phyloP scores from a whole-genome alignment of 177 flowering plant species.

The Vitis hybrid region DNA sequence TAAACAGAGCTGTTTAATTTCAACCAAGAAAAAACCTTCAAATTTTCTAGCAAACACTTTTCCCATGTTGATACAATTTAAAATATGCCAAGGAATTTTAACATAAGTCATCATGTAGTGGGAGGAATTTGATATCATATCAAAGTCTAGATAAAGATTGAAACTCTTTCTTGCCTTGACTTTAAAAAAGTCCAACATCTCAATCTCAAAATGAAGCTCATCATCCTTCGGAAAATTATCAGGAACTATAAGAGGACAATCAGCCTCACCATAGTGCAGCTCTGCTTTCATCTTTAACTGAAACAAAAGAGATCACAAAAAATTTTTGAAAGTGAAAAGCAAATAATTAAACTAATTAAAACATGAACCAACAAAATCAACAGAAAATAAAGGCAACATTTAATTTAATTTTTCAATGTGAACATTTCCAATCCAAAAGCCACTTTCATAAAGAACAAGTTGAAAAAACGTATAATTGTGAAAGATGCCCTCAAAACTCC shows the following conservation, averaged over 20 bases:
- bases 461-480: too few species aligned
- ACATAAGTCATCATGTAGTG: not conserved
- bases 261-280: conserved; percentile 88
- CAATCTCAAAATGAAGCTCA: conserved; percentile 97
- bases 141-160: not conserved
- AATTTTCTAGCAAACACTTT: not conserved
- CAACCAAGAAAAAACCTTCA: not conserved
- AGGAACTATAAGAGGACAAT: conserved; percentile 75
- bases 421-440: too few species aligned
- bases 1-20: too few species aligned
- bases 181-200: conserved; percentile 85
- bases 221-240: conserved; percentile 79
- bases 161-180: conserved; percentile 59
- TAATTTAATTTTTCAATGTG: too few species aligned
- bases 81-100: not conserved
- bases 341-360: too few species aligned
- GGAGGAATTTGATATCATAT: not conserved
- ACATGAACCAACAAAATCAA: too few species aligned
- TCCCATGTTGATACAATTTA: not conserved
- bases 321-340: not conserved
- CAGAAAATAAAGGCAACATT: too few species aligned
- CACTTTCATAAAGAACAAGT: too few species aligned
- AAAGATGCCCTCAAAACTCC: too few species aligned
- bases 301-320: conserved; percentile 13
- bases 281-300: conserved; percentile 96